A percentile compares a stretch with the other conserved stretches of the same genome.
Evolutionary conservation across 2,329 filamentous ascomycete genomes (phyloP).

Genomic region (Elsinoe necatrix): DNA sequence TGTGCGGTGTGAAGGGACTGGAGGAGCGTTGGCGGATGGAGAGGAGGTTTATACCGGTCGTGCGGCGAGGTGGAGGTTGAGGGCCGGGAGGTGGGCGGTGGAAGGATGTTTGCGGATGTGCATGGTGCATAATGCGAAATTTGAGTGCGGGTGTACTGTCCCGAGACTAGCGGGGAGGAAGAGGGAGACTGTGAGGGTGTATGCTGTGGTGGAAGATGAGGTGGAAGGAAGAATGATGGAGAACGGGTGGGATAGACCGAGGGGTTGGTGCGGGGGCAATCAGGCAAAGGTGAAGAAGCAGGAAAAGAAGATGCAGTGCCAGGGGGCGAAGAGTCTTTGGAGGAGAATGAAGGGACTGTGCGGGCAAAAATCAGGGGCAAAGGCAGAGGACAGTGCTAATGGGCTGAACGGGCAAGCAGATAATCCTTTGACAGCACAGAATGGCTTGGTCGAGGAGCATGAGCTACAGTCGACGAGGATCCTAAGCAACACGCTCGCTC

Average conservation of each 20-base stretch:
- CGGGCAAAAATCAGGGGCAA: background rate
- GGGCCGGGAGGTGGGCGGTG: background rate
- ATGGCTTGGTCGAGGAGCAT: background rate
- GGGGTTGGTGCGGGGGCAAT: background rate
- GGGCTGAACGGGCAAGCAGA: too few relatives aligned
- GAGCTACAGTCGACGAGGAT: background rate
- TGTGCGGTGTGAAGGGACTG: background rate
- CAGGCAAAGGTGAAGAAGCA: background rate
- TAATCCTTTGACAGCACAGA: background rate
- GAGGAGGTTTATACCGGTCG: background rate
- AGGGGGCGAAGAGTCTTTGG: background rate
- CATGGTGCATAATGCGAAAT: background rate
- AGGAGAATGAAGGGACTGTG: background rate
- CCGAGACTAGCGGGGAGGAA: slow-evolving; percentile 1
- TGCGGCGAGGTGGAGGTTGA: background rate
- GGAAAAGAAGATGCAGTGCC: background rate
- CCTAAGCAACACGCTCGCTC: background rate
- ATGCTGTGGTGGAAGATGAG: background rate
- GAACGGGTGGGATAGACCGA: slow-evolving; percentile 6
- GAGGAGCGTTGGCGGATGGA: background rate
- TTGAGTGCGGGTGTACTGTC: slow-evolving; percentile 7
- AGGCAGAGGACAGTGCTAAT: background rate
- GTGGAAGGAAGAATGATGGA: background rate
- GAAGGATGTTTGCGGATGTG: slow-evolving; percentile 8
- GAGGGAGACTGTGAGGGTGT: slow-evolving; percentile 8